Conservation (phyloP, 169 alveolate species). For the Eimeria falciformis region DNA sequence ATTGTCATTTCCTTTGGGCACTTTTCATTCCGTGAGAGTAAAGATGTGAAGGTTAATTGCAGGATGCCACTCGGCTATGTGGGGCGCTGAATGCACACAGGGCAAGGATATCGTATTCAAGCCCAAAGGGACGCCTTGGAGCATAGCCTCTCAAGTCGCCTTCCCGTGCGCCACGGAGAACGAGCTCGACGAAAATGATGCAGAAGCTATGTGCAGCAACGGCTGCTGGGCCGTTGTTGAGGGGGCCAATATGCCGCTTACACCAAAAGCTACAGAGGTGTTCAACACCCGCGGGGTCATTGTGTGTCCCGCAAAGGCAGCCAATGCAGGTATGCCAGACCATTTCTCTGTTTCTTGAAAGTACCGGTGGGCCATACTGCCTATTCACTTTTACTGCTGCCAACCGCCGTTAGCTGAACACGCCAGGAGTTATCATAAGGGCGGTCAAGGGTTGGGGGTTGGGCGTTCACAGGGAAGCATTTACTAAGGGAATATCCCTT, state of each 20-base stretch:
- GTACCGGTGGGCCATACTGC: not conserved
- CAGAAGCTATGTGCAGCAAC: constrained; percentile 80
- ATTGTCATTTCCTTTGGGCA: no score
- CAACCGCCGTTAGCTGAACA: no score
- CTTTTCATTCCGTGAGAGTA: no score
- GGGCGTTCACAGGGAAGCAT: no score
- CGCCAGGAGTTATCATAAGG: no score
- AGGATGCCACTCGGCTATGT: no score
- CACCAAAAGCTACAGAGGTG: constrained; percentile 85
- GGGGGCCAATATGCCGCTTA: constrained; percentile 93
- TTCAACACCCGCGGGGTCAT: constrained; percentile 82
- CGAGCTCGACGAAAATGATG: constrained; percentile 86
- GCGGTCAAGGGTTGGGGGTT: no score
- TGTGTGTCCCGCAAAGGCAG: constrained; percentile 91
- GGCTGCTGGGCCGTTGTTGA: constrained; percentile 86
- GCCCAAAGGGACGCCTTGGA: constrained; percentile 70
- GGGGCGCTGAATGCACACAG: no score
- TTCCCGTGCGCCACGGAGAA: constrained; percentile 92
- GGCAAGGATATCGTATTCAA: not conserved
- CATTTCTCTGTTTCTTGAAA: not conserved
- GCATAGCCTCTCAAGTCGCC: constrained; percentile 83
- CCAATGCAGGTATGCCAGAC: constrained; percentile 84
- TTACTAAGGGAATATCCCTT: no score
- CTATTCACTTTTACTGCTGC: no score
- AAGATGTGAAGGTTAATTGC: no score